Evolutionary conservation across 2,329 filamentous ascomycete genomes (phyloP), one percentile per base, ranked within the genome.

Genomic region (Biscogniauxia sp.): DNA sequence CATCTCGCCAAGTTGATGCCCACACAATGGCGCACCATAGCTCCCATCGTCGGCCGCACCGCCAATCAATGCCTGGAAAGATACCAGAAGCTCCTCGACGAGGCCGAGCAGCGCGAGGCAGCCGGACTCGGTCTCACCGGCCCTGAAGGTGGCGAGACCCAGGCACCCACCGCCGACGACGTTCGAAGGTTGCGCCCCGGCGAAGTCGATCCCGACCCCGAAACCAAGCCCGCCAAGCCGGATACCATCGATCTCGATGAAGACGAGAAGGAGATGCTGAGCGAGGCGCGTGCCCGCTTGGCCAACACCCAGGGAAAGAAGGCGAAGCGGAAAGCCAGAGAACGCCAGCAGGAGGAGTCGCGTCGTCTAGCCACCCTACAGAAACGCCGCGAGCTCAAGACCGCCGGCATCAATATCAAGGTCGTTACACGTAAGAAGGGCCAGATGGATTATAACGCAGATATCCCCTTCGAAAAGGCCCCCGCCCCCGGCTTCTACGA

Each of bases 291-390:
- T 73, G 95, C 95, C 59, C 92, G 95, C 79, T 81, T 99, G 66
- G 95, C 95, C 65, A 99, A 99, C 72, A 98, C 95, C 11, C 95
- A 98, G 77, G 95, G 95, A 74, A 99, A 99, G 79, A 99, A 99
- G 80, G 95, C 95, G 6, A 99, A 99, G 82, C 83, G 95, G 68
- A 99, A 99, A 82, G 95, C 95, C 37, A 87, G 95, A 71, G 95
- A 99, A 77, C 85, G 95, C 64, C 94, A 98, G 74, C 84, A 99
- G 68, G 95, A 99, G 74, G 94, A 98, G 79, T 97, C 93, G 15
- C 87, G 94, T 61, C 86, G 95, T 58, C 78, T 99, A 64, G 95
- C 95, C 1, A 87, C 94, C 45, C 79, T 99, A 64, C 95, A 98
- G 79, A 99, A 99, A 80, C 88, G 95, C 49, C 87, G 95, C 68